These are phyloP conservation scores for Pyrus communis DNA, from an alignment of 306 rosid genomes.

Conservation along the genomic window DNA sequence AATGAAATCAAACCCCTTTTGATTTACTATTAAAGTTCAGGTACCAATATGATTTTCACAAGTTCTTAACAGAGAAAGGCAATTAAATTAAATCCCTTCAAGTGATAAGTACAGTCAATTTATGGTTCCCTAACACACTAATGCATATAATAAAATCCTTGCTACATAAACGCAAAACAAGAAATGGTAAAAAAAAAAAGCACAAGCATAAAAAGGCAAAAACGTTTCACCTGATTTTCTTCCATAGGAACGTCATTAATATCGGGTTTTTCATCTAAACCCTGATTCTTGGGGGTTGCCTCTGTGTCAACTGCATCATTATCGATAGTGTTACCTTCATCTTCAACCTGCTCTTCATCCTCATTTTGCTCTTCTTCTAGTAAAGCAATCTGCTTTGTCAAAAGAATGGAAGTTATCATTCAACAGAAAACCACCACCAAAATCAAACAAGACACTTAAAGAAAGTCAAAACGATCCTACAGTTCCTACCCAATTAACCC, in stretches of 20 bases:
- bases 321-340: slow-evolving; percentile 51
- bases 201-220: background rate
- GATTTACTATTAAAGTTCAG: background rate
- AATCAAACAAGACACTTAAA: background rate
- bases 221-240: slow-evolving; percentile 64
- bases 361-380: slow-evolving; percentile 82
- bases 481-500: background rate
- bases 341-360: slow-evolving; percentile 52
- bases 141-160: background rate
- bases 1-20: background rate
- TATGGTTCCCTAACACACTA: background rate
- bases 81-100: background rate
- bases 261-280: slow-evolving; percentile 77
- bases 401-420: slow-evolving; percentile 22
- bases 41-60: background rate
- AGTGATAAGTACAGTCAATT: background rate
- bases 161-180: background rate
- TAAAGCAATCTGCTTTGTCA: slow-evolving; percentile 61
- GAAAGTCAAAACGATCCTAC: background rate
- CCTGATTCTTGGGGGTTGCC: slow-evolving; percentile 34
- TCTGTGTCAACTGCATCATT: slow-evolving; percentile 37
- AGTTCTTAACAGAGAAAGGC: background rate
- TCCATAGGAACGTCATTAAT: slow-evolving; percentile 86
- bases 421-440: slow-evolving; percentile 4
- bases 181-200: background rate